phyloP scores from a whole-genome alignment of 306 rosid species.

The Castanea sativa region DNA sequence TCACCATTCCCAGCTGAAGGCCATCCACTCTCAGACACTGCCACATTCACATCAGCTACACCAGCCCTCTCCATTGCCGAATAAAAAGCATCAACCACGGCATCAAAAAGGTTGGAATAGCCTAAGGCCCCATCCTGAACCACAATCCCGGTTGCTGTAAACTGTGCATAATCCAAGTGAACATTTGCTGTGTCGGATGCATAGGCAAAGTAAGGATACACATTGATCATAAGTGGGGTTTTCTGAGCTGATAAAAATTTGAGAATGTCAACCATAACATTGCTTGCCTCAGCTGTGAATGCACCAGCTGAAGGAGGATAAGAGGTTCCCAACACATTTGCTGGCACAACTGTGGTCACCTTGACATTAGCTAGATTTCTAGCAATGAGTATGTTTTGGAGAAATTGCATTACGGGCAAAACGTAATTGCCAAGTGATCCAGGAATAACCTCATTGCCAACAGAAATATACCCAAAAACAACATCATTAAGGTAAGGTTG shows the following conservation, averaged over 20 bases:
- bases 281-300: neutral
- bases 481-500: no score
- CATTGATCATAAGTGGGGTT: slow-evolving; percentile 35
- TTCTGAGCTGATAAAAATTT: slow-evolving; percentile 1
- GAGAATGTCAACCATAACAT: slow-evolving; percentile 2
- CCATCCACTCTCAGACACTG: slow-evolving; percentile 44
- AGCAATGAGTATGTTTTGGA: no score
- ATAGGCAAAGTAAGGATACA: slow-evolving; percentile 41
- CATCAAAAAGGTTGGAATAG: slow-evolving; percentile 35
- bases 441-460: no score
- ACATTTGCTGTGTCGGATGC: slow-evolving; percentile 9
- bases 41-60: neutral
- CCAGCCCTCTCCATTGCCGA: slow-evolving; percentile 26
- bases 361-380: neutral
- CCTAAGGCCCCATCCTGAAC: neutral
- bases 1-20: slow-evolving; percentile 33
- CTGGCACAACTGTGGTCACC: neutral
- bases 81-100: slow-evolving; percentile 30
- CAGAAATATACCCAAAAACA: no score
- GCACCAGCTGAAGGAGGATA: no score
- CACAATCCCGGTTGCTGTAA: no score
- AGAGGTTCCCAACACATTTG: neutral
- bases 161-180: no score
- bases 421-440: no score
- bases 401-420: no score